Evolutionary conservation across 768 basidiomycete species (phyloP).

Genomic region (Rhizopogon vinicolor): DNA sequence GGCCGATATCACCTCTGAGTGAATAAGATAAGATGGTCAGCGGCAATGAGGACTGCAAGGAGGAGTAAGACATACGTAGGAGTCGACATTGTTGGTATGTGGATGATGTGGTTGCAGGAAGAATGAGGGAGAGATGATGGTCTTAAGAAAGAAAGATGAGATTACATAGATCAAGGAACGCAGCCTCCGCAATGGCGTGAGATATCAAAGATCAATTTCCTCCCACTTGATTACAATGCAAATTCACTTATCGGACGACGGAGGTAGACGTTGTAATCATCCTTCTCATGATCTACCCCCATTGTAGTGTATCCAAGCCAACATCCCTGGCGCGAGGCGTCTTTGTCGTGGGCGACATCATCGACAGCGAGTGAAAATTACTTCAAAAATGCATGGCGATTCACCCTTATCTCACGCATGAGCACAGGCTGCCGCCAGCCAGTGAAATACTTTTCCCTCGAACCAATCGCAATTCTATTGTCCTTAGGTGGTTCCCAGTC

Average conservation of each 20-base stretch:
- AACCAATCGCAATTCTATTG: neutral
- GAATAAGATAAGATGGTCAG: constrained; percentile 16
- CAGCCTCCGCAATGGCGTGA: constrained; percentile 13
- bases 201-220: constrained; percentile 7
- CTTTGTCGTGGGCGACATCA: constrained; percentile 5
- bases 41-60: constrained; percentile 8
- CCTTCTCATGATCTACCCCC: too few species aligned
- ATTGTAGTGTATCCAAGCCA: neutral
- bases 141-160: constrained; percentile 19
- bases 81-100: constrained; percentile 35
- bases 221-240: constrained; percentile 5
- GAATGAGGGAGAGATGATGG: constrained; percentile 26
- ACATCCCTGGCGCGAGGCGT: neutral
- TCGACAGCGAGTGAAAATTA: constrained; percentile 11
- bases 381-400: constrained; percentile 6
- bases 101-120: constrained; percentile 29
- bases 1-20: constrained; percentile 90
- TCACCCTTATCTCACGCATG: constrained; percentile 3
- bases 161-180: constrained; percentile 8
- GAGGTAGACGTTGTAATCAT: too few species aligned
- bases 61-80: constrained; percentile 42
- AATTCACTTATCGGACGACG: constrained; percentile 2
- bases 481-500: neutral
- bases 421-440: constrained; percentile 3
- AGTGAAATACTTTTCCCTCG: constrained; percentile 2